phyloP scores from a whole-genome alignment of 1,284 basidiomycete species.

The Quambalaria eucalypti region DNA sequence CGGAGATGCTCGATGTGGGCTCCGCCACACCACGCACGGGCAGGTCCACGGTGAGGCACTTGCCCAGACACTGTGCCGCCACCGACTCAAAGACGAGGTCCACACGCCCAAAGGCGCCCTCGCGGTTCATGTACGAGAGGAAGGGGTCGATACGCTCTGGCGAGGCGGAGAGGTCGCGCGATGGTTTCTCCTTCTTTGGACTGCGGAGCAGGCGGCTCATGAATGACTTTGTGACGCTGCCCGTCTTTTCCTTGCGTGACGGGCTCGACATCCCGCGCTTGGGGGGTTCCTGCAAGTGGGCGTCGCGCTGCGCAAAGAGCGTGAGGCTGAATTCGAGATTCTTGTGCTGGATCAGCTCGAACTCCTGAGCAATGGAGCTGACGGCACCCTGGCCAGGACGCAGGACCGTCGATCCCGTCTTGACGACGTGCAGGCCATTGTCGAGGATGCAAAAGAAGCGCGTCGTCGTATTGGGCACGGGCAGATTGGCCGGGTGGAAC shows the following conservation, averaged over 20 bases:
- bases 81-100: constrained; percentile 34
- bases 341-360: constrained; percentile 55
- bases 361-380: constrained; percentile 76
- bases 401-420: constrained; percentile 69
- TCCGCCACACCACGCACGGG: constrained; percentile 35
- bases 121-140: constrained; percentile 32
- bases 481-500: constrained; percentile 34
- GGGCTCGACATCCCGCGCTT: constrained; percentile 9
- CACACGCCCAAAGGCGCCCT: constrained; percentile 37
- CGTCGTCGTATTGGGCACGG: constrained; percentile 53
- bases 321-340: constrained; percentile 43
- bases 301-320: constrained; percentile 33
- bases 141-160: constrained; percentile 19
- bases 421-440: constrained; percentile 93
- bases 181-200: constrained; percentile 23
- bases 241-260: constrained; percentile 16
- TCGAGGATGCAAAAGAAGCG: constrained; percentile 80
- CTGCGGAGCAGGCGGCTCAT: constrained; percentile 31
- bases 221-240: constrained; percentile 27
- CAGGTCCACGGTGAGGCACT: constrained; percentile 29
- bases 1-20: constrained; percentile 15
- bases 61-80: constrained; percentile 25
- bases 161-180: not conserved
- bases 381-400: constrained; percentile 53
- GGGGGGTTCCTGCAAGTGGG: constrained; percentile 27